phyloP scores from a whole-genome alignment of 345 rosid genomes.

The Melaleuca quinquenervia region DNA sequence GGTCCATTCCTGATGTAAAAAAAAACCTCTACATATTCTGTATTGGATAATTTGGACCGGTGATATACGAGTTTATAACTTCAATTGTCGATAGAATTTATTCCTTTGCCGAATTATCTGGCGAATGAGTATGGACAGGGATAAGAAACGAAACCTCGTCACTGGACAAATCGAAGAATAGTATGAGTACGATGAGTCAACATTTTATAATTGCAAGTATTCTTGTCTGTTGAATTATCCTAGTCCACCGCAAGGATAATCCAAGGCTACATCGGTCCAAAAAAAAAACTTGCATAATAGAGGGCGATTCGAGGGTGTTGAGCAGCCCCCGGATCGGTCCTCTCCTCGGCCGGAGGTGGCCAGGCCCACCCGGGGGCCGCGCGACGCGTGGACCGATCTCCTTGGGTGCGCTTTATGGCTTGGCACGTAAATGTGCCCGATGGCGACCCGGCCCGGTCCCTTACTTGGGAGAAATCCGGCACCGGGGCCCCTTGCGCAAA shows the following conservation, averaged over 20 bases:
- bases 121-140: neutral
- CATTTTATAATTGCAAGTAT: too few species aligned
- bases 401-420: neutral
- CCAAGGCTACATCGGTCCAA: neutral
- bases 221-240: neutral
- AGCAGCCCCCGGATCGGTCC: neutral
- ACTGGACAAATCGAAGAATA: too few species aligned
- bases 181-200: too few species aligned
- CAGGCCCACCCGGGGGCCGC: neutral
- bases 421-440: neutral
- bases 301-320: neutral
- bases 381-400: neutral
- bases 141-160: neutral
- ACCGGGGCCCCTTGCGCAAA: neutral
- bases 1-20: neutral
- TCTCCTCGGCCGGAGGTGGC: too few species aligned
- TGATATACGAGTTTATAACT: neutral
- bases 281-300: too few species aligned
- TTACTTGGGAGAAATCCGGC: neutral
- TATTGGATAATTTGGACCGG: too few species aligned
- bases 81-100: fast-evolving
- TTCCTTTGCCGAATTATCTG: neutral
- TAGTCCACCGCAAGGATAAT: neutral
- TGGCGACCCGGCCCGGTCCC: neutral
- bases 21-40: neutral